Percentiles rank a stretch among this genome's conserved stretches.
Evolutionary conservation across 495 filamentous ascomycete genomes (phyloP).

Genomic region (Lophiostoma macrostomum): DNA sequence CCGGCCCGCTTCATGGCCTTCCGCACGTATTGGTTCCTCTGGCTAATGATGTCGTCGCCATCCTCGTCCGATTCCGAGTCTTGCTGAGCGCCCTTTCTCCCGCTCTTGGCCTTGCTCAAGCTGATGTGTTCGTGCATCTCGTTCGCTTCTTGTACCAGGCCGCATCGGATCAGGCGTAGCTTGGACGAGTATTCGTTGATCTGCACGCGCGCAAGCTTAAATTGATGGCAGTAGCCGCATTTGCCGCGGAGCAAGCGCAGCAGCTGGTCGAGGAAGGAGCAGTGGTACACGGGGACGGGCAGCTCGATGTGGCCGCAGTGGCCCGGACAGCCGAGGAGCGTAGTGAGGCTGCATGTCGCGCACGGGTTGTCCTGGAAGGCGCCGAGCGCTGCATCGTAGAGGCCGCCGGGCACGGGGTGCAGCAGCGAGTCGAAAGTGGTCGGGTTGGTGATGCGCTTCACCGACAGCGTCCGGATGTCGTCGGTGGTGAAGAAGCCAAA

Average conservation of each 20-base stretch:
- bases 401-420: constrained; percentile 79
- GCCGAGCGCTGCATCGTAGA: constrained; percentile 93
- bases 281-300: constrained; percentile 87
- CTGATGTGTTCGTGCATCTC: constrained; percentile 54
- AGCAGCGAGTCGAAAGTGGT: constrained; percentile 84
- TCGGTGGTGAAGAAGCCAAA: constrained; percentile 76
- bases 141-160: constrained; percentile 70
- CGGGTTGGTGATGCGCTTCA: constrained; percentile 85
- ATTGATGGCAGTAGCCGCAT: constrained; percentile 83
- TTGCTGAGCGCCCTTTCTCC: constrained; percentile 49
- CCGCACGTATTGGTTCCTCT: constrained; percentile 68
- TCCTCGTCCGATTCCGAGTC: constrained; percentile 53
- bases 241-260: constrained; percentile 77
- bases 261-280: constrained; percentile 87
- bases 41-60: constrained; percentile 59
- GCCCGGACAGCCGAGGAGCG: constrained; percentile 70
- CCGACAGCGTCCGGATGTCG: constrained; percentile 85
- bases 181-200: constrained; percentile 80
- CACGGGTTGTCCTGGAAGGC: constrained; percentile 82
- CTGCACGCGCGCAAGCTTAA: constrained; percentile 69
- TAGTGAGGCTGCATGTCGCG: constrained; percentile 79
- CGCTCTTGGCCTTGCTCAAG: neutral
- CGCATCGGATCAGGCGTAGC: constrained; percentile 79
- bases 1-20: constrained; percentile 54
- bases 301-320: constrained; percentile 95